These are phyloP conservation scores for Penicillium atrosanguineum DNA, from an alignment of 495 filamentous ascomycete species.

Conservation along the genomic window DNA sequence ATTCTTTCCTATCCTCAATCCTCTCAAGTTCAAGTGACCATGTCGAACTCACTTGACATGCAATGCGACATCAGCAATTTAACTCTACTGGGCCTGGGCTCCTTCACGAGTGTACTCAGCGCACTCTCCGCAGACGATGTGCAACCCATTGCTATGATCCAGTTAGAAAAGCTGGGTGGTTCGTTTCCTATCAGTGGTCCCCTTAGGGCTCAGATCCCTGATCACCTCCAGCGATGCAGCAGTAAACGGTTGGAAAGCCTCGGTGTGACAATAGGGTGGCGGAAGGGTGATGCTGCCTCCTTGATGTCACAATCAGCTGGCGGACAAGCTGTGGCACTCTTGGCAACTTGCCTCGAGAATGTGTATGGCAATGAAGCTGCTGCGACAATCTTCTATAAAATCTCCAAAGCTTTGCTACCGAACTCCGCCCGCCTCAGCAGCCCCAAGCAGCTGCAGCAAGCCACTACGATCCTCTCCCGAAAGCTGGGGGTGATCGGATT, in stretches of 20 bases:
- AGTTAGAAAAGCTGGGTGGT: conserved; percentile 7
- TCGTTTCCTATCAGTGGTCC: conserved; percentile 6
- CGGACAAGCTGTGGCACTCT: conserved; percentile 5
- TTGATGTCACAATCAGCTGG: conserved; percentile 6
- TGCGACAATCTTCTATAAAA: background rate
- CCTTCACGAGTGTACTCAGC: background rate
- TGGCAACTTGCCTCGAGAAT: background rate
- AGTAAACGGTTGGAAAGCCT: conserved; percentile 1
- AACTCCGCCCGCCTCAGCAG: conserved; percentile 1
- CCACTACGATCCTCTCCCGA: background rate
- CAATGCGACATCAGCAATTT: background rate
- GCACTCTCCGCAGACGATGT: conserved; percentile 8
- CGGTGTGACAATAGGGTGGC: conserved; percentile 3
- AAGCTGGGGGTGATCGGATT: background rate
- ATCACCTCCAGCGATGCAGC: conserved; percentile 3
- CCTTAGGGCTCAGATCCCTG: conserved; percentile 1
- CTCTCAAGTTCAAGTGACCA: background rate
- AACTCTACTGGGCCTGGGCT: conserved; percentile 5
- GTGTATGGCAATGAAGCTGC: background rate
- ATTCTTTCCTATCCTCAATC: background rate
- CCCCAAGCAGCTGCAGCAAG: background rate
- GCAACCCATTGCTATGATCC: conserved; percentile 2
- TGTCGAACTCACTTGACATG: background rate
- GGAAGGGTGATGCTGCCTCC: conserved; percentile 8
- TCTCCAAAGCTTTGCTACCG: background rate